Evolutionary conservation across 2,329 filamentous ascomycete genomes (phyloP).

Genomic region (Dissoconium aciculare): DNA sequence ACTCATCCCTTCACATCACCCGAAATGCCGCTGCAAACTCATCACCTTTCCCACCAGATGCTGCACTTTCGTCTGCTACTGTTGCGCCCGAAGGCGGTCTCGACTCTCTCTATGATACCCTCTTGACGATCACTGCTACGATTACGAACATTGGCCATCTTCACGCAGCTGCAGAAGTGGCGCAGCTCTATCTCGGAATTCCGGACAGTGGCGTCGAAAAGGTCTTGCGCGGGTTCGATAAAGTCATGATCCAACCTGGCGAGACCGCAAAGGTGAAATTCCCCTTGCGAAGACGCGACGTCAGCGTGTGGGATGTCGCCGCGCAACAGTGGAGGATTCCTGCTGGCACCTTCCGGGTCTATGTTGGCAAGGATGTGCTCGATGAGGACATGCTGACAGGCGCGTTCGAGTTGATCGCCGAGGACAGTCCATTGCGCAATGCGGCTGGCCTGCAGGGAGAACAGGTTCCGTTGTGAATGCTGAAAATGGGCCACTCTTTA

Average conservation of each 20-base stretch:
- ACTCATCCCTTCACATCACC: constrained; percentile 16
- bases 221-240: constrained; percentile 28
- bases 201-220: constrained; percentile 16
- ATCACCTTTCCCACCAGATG: constrained; percentile 9
- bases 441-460: too few relatives aligned
- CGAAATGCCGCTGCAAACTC: constrained; percentile 2
- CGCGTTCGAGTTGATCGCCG: neutral
- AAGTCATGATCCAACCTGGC: constrained; percentile 19
- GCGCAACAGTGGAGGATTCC: constrained; percentile 12
- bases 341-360: constrained; percentile 14
- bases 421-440: too few relatives aligned
- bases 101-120: constrained; percentile 43
- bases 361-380: constrained; percentile 13
- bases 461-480: too few relatives aligned
- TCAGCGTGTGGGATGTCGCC: constrained; percentile 12
- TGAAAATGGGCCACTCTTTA: too few relatives aligned
- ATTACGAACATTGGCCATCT: constrained; percentile 48
- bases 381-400: constrained; percentile 5
- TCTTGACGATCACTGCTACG: constrained; percentile 41
- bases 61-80: constrained; percentile 1
- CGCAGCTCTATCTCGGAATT: constrained; percentile 36
- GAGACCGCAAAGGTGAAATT: constrained; percentile 8
- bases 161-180: constrained; percentile 36
- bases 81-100: constrained; percentile 10
- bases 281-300: constrained; percentile 11